Evolutionary conservation across 176 grass and related monocot genomes (phyloP), one percentile per base, ranked within the genome.

Genomic region (Microstegium vimineum): DNA sequence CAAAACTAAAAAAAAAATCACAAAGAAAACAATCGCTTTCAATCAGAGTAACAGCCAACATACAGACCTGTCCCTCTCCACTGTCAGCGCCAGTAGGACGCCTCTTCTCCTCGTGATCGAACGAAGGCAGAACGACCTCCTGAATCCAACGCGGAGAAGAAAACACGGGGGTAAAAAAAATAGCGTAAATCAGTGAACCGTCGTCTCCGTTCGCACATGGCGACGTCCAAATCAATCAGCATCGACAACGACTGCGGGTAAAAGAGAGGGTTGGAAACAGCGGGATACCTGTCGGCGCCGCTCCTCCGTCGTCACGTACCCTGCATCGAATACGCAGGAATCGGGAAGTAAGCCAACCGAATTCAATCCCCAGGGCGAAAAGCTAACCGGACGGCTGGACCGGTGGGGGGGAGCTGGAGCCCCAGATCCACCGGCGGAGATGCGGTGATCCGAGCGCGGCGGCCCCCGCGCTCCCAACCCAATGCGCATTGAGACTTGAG

Each of bases 251-350:
- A 3, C n/a, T 59, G 13, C 1, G 28, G n/a, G 18, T 16, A 82
- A 42, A 15, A 8, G 51, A 56, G 69, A 18, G 54, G 2, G 5
- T 26, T 36, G 1, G 34, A 34, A 37, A 42, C 31, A 76, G 78
- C 70, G 27, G 26, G 62, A 2, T 85, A 93, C 94, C 87, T 91
- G 86, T 69, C 83, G 86, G 64, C 38, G 82, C 12, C 79, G 86
- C 61, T 97, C 94, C 30, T 94, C 94, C 22, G 92, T 92, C 42
- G 87, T 87, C 77, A 80, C 84, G 47, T 97, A 91, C 15, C 89
- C 94, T 97, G 89, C 75, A 52, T 54, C 87, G 54, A 23, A 8
- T 27, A 54, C 17, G 80, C 40, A 61, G 37, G 80, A 81, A 75
- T 77, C 34, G 13, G 30, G 4, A 14, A 60, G 61, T 42, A 7